Evolutionary conservation across 2,329 filamentous ascomycete species (phyloP).

Genomic region (Colletotrichum sp.): DNA sequence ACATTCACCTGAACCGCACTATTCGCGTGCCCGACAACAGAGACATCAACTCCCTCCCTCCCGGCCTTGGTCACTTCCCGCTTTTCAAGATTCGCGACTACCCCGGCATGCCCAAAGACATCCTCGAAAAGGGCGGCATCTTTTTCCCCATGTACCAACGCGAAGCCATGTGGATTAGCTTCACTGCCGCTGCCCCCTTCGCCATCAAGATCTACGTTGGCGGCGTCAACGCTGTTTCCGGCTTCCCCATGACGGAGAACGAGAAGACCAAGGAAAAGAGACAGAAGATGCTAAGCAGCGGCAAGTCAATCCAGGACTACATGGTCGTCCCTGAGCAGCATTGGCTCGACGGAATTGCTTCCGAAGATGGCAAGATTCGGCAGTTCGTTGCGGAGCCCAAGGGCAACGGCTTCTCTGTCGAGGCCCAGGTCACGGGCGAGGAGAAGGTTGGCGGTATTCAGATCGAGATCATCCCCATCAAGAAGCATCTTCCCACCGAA

Average conservation of each 20-base stretch:
- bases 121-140: slow-evolving; percentile 45
- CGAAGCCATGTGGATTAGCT: slow-evolving; percentile 46
- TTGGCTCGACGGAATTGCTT: slow-evolving; percentile 46
- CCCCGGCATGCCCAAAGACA: slow-evolving; percentile 33
- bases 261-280: slow-evolving; percentile 13
- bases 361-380: slow-evolving; percentile 39
- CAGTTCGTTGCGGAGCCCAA: slow-evolving; percentile 55
- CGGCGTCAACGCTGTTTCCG: slow-evolving; percentile 44
- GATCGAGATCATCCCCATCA: slow-evolving; percentile 40
- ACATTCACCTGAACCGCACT: slow-evolving; percentile 43
- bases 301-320: slow-evolving; percentile 31
- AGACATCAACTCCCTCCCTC: slow-evolving; percentile 34
- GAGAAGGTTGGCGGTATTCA: slow-evolving; percentile 47
- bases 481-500: slow-evolving; percentile 6
- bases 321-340: slow-evolving; percentile 39
- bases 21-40: slow-evolving; percentile 47
- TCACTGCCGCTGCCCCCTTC: slow-evolving; percentile 31
- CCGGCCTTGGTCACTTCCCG: slow-evolving; percentile 40
- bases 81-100: slow-evolving; percentile 40
- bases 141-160: slow-evolving; percentile 52
- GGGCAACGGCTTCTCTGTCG: slow-evolving; percentile 46
- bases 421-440: slow-evolving; percentile 48
- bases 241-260: slow-evolving; percentile 31
- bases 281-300: slow-evolving; percentile 3
- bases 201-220: slow-evolving; percentile 45